phyloP scores from a whole-genome alignment of 306 rosid genomes.

The Oemleria cerasiformis region DNA sequence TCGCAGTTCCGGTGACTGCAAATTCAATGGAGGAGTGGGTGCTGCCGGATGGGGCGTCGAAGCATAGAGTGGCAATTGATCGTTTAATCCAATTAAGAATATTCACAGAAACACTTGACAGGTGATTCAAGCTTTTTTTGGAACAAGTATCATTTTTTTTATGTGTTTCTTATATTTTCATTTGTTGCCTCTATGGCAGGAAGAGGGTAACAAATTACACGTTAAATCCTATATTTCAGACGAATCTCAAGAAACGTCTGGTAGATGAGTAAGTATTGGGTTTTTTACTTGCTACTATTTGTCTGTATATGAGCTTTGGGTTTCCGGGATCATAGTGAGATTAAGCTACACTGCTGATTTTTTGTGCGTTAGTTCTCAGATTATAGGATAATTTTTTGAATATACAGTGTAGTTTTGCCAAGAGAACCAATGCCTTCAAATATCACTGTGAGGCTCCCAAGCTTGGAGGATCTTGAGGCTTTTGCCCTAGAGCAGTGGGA shows the following conservation, averaged over 20 bases:
- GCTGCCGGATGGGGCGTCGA: constrained; percentile 77
- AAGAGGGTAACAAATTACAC: constrained; percentile 75
- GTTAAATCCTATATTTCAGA: constrained; percentile 71
- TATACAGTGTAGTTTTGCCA: constrained; percentile 84
- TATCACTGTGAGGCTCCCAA: constrained; percentile 82
- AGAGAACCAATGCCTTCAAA: constrained; percentile 91
- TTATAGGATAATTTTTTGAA: constrained; percentile 38
- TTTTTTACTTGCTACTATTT: not conserved
- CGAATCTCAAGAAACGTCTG: constrained; percentile 79
- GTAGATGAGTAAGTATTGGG: constrained; percentile 56
- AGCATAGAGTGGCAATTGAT: constrained; percentile 84
- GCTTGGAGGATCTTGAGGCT: constrained; percentile 72
- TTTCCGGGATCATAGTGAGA: not conserved
- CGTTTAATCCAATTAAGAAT: constrained; percentile 81
- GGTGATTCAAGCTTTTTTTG: constrained; percentile 34
- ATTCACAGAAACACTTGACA: constrained; percentile 66
- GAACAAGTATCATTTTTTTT: not conserved
- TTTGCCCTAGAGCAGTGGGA: constrained; percentile 89
- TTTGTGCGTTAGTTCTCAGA: not conserved
- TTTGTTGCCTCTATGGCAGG: constrained; percentile 42
- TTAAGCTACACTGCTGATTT: too few species aligned
- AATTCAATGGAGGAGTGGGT: constrained; percentile 91
- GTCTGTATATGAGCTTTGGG: not conserved
- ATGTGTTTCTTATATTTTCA: not conserved
- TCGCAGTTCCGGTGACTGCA: constrained; percentile 59